Evolutionary conservation across 2,329 filamentous ascomycete species (phyloP).

Genomic region (Phialophora expanda): DNA sequence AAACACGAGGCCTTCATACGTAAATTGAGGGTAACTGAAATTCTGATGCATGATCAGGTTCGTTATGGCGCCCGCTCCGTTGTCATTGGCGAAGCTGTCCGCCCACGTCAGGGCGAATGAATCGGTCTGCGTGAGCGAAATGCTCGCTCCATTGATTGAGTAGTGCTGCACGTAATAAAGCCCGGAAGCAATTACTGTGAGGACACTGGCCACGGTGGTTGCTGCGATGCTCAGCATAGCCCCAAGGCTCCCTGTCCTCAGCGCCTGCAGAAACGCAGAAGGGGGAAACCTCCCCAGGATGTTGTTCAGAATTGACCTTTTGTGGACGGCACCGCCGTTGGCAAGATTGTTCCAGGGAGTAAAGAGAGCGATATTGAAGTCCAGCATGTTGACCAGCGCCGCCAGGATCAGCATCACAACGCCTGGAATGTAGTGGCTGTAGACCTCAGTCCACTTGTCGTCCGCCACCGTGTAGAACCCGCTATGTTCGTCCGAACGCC

Average conservation of each 20-base stretch:
- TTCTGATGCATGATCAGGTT: slow-evolving; percentile 37
- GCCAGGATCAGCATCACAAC: slow-evolving; percentile 38
- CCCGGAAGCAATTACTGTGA: slow-evolving; percentile 42
- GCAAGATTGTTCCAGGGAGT: slow-evolving; percentile 35
- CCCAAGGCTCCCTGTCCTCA: slow-evolving; percentile 35
- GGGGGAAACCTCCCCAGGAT: slow-evolving; percentile 34
- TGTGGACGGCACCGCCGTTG: slow-evolving; percentile 31
- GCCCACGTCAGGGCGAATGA: slow-evolving; percentile 39
- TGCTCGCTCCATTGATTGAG: slow-evolving; percentile 29
- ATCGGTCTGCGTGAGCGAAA: slow-evolving; percentile 42
- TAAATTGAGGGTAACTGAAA: slow-evolving; percentile 35
- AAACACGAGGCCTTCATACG: slow-evolving; percentile 37
- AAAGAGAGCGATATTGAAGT: slow-evolving; percentile 39
- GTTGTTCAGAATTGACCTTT: slow-evolving; percentile 36
- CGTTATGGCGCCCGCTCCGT: slow-evolving; percentile 34
- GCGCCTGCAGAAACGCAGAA: slow-evolving; percentile 31
- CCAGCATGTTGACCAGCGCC: slow-evolving; percentile 37
- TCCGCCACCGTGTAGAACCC: slow-evolving; percentile 40
- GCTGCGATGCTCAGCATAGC: slow-evolving; percentile 39
- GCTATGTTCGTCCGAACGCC: slow-evolving; percentile 37
- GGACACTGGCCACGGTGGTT: slow-evolving; percentile 33
- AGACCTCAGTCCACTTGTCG: slow-evolving; percentile 37
- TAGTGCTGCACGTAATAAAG: slow-evolving; percentile 42
- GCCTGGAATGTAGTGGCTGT: slow-evolving; percentile 44
- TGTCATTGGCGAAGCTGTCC: slow-evolving; percentile 36